phyloP scores from a whole-genome alignment of 139 green algal genomes.

The Chlorella sp. region DNA sequence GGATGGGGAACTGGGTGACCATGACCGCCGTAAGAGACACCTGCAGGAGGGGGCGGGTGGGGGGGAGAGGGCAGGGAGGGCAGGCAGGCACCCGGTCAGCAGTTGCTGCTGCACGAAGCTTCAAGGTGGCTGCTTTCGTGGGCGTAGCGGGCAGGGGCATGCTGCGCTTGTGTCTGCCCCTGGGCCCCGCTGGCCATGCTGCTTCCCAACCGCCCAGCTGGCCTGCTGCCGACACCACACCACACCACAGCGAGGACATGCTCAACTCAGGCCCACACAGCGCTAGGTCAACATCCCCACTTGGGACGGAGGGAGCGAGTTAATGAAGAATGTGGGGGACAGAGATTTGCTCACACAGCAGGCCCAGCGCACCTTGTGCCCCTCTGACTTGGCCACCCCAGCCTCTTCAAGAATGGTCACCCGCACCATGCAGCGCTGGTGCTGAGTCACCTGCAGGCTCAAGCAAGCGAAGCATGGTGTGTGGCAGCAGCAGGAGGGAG shows the following conservation, averaged over 20 bases:
- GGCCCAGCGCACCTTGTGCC: constrained; percentile 9
- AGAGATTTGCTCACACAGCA: neutral
- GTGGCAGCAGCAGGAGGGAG: neutral
- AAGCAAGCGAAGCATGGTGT: neutral
- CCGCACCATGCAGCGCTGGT: neutral
- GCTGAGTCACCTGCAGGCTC: constrained; percentile 17
- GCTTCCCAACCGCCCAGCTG: neutral
- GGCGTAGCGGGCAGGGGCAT: neutral
- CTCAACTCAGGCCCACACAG: too few species aligned
- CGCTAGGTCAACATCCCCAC: too few species aligned
- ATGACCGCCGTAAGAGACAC: constrained; percentile 27
- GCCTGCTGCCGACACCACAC: neutral
- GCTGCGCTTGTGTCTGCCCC: neutral
- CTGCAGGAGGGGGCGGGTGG: neutral
- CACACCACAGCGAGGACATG: neutral
- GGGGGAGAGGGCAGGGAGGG: neutral
- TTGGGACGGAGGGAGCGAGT: too few species aligned
- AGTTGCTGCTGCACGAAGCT: too few species aligned
- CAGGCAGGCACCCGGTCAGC: neutral
- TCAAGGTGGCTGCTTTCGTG: too few species aligned
- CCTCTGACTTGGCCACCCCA: constrained; percentile 18
- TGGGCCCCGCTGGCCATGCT: too few species aligned
- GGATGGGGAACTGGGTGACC: constrained; percentile 33
- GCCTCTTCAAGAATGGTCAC: constrained; percentile 14
- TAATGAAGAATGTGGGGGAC: too few species aligned